Conservation (phyloP, 2,329 filamentous ascomycete genomes). For the Exophiala bonariae region DNA sequence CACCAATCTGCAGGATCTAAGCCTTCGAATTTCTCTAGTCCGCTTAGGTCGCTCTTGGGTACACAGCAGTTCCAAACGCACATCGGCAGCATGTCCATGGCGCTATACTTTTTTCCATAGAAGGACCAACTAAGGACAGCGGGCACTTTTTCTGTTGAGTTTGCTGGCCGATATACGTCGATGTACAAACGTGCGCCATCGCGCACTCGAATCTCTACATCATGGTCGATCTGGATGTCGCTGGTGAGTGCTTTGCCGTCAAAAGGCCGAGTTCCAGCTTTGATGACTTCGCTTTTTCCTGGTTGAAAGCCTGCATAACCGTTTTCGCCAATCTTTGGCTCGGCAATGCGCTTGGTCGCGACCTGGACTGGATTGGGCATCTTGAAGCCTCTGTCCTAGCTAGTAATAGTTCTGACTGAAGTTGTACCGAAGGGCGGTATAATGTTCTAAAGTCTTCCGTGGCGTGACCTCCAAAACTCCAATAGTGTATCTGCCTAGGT, state of each 20-base stretch:
- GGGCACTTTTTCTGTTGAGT: slow-evolving; percentile 37
- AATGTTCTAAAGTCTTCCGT: too few relatives aligned
- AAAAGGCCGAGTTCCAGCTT: slow-evolving; percentile 39
- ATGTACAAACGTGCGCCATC: slow-evolving; percentile 45
- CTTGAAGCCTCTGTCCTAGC: neutral
- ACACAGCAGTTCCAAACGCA: slow-evolving; percentile 11
- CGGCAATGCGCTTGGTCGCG: slow-evolving; percentile 32
- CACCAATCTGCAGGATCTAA: slow-evolving; percentile 33
- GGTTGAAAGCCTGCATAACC: slow-evolving; percentile 43
- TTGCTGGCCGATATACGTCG: slow-evolving; percentile 47
- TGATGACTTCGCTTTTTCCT: slow-evolving; percentile 40
- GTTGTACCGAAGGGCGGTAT: too few relatives aligned
- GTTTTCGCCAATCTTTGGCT: slow-evolving; percentile 41
- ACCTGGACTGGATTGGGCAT: slow-evolving; percentile 37
- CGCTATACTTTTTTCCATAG: slow-evolving; percentile 44
- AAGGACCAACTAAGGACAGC: slow-evolving; percentile 45
- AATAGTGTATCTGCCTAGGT: too few relatives aligned
- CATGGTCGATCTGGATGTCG: slow-evolving; percentile 47
- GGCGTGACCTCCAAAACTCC: too few relatives aligned
- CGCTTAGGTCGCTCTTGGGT: slow-evolving; percentile 1
- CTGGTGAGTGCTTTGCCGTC: slow-evolving; percentile 35
- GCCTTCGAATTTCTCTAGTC: slow-evolving; percentile 26
- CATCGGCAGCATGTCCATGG: slow-evolving; percentile 24
- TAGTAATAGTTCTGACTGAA: too few relatives aligned
- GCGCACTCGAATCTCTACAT: slow-evolving; percentile 44